Percentiles rank a stretch among this genome's conserved stretches.
Evolutionary conservation across 768 basidiomycete species (phyloP).

Genomic region (Mycena filopes): DNA sequence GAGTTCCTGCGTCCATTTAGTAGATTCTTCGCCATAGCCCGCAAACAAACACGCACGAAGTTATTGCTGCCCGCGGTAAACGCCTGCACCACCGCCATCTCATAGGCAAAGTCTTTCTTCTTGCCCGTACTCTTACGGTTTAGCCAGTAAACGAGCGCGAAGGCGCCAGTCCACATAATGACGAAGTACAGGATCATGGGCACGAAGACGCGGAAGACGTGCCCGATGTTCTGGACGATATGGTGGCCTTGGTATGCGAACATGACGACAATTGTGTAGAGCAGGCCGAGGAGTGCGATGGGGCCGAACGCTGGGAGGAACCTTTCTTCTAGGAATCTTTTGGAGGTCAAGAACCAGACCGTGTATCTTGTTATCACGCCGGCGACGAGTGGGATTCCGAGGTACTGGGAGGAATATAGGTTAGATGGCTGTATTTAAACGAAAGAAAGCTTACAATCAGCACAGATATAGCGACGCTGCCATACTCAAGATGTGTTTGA

Average conservation of each 20-base stretch:
- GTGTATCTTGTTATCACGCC: conserved; percentile 76
- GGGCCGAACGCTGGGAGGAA: conserved; percentile 81
- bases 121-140: conserved; percentile 40
- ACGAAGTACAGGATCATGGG: conserved; percentile 84
- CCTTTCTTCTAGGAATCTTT: conserved; percentile 58
- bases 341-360: conserved; percentile 57
- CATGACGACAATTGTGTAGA: conserved; percentile 84
- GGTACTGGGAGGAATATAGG: conserved; percentile 34
- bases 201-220: conserved; percentile 84
- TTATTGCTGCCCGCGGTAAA: conserved; percentile 88
- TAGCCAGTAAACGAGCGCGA: conserved; percentile 62
- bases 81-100: conserved; percentile 79
- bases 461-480: conserved; percentile 71
- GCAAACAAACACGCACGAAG: conserved; percentile 56
- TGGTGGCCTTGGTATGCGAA: conserved; percentile 78
- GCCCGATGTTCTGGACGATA: conserved; percentile 78
- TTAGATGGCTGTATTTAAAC: neutral
- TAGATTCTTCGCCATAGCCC: no score
- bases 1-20: conserved; percentile 61
- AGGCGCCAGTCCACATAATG: conserved; percentile 78
- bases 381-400: conserved; percentile 82
- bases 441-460: conserved; percentile 65
- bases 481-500: conserved; percentile 63
- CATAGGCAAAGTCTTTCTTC: conserved; percentile 56
- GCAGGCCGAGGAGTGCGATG: conserved; percentile 75